phyloP scores from a whole-genome alignment of 495 filamentous ascomycete genomes.

The Aspergillus sparsus region DNA sequence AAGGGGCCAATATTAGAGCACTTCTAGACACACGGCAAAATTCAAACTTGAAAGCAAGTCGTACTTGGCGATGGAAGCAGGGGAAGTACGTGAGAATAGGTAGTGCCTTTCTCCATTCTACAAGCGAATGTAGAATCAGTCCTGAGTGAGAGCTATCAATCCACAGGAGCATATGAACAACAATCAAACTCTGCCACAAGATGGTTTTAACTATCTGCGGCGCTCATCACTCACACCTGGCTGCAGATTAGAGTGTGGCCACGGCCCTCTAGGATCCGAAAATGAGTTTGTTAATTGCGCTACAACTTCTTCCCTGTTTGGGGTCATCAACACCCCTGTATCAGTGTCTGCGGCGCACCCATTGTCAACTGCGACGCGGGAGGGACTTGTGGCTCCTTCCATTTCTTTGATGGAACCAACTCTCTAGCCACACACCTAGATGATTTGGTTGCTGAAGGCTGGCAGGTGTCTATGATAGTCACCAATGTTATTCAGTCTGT shows the following conservation, averaged over 20 bases:
- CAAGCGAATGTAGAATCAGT: slow-evolving; percentile 21
- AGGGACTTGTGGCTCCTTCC: slow-evolving; percentile 31
- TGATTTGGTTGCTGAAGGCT: slow-evolving; percentile 34
- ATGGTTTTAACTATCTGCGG: slow-evolving; percentile 31
- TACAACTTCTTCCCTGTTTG: slow-evolving; percentile 30
- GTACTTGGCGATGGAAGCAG: no score
- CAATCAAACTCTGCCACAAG: slow-evolving; percentile 24
- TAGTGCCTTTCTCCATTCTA: slow-evolving; percentile 20
- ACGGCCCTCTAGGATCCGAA: neutral
- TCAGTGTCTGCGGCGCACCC: slow-evolving; percentile 32
- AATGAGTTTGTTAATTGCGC: slow-evolving; percentile 16
- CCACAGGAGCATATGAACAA: slow-evolving; percentile 16
- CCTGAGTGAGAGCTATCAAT: slow-evolving; percentile 21
- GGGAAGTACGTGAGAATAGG: no score
- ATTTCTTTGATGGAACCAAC: slow-evolving; percentile 31
- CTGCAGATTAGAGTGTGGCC: slow-evolving; percentile 19
- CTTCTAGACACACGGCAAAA: no score
- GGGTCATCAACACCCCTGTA: slow-evolving; percentile 27
- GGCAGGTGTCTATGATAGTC: slow-evolving; percentile 24
- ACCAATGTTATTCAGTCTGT: no score
- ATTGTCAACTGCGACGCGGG: slow-evolving; percentile 30
- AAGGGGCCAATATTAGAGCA: no score
- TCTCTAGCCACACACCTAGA: slow-evolving; percentile 27
- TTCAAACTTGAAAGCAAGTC: no score
- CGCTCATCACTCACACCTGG: slow-evolving; percentile 26